Evolutionary conservation across 2,329 filamentous ascomycete genomes (phyloP).

Genomic region (Moelleriella libera): DNA sequence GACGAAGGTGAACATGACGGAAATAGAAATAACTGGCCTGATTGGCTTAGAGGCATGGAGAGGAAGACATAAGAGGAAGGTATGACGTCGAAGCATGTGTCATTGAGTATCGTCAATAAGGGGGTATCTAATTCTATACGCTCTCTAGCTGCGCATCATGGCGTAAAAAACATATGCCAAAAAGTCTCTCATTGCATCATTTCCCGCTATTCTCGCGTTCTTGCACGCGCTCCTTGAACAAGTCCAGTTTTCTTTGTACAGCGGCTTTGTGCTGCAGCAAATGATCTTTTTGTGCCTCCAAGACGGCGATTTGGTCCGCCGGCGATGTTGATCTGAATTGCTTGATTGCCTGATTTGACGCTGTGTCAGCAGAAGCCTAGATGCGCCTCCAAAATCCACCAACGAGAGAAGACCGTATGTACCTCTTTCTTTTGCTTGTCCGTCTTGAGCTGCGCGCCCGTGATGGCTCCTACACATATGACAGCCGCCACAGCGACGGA

Average conservation of each 20-base stretch:
- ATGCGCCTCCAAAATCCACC: too few relatives aligned
- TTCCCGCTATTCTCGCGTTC: conserved; percentile 14
- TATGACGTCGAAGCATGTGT: too few relatives aligned
- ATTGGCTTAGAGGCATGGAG: too few relatives aligned
- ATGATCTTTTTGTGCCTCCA: conserved; percentile 25
- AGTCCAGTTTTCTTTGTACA: conserved; percentile 26
- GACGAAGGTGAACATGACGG: too few relatives aligned
- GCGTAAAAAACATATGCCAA: too few relatives aligned
- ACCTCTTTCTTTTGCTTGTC: conserved; percentile 32
- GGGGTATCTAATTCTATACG: too few relatives aligned
- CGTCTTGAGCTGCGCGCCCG: conserved; percentile 34
- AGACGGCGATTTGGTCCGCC: conserved; percentile 28
- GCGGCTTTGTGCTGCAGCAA: conserved; percentile 23
- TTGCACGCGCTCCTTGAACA: conserved; percentile 22
- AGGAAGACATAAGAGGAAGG: too few relatives aligned
- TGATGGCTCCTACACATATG: conserved; percentile 30
- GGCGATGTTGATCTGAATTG: conserved; percentile 23
- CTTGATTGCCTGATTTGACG: conserved; percentile 13
- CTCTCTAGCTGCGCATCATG: too few relatives aligned
- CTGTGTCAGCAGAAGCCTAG: conserved; percentile 1
- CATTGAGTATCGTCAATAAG: too few relatives aligned
- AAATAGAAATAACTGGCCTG: too few relatives aligned
- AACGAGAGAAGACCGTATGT: background rate
- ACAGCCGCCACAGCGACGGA: conserved; percentile 32
- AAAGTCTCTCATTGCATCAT: background rate